Base-by-base conservation (phyloP, 2,329 filamentous ascomycete genomes). In the Colletotrichum nymphaeae region DNA sequence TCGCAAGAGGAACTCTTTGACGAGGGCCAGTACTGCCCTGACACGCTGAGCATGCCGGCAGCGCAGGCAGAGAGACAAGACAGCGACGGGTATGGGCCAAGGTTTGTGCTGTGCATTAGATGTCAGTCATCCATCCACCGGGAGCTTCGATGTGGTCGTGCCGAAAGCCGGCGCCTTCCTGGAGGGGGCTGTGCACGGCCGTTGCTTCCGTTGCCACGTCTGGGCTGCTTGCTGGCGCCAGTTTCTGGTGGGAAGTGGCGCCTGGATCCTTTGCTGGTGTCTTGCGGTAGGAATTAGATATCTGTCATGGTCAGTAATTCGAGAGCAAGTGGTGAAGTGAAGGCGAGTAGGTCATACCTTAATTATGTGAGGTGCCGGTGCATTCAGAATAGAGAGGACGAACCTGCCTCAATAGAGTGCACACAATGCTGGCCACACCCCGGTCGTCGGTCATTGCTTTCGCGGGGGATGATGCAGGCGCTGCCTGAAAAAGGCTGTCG, bases 151-250 rank as follows among this genome's bases (percentile, higher is more conserved):
- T 42, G n/a, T 24, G 37, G 19, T 53, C n/a, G 30, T 55, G 66
- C 69, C 69, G 65, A 72, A 28, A 32, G 52, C 66, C 65, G 59
- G 42, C 53, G 58, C 24, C 42, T 58, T 46, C 49, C 46, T 35
- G 30, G 11, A n/a, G 52, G 59, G 57, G 69, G 69, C 69, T 63
- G 66, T 72, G 69, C 69, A 69, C 59, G 59, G 59, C 69, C 53
- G 66, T 64, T 19, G 16, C 22, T 59, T 59, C 69, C 69, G 59
- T 55, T 67, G 69, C 69, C 69, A 72, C 66, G 53, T 59, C 46
- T 53, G 58, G 63, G 30, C 57, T 19, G 26, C 46, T 26, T 32
- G 58, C 28, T 72, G 58, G 64, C 37, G 58, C 64, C 19, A 37
- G 52, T 58, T 53, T 68, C 58, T 58, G 12, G 12, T 69, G 52